Conservation (phyloP, 73 alveolate genomes). For the Tetrahymena thermophila region DNA sequence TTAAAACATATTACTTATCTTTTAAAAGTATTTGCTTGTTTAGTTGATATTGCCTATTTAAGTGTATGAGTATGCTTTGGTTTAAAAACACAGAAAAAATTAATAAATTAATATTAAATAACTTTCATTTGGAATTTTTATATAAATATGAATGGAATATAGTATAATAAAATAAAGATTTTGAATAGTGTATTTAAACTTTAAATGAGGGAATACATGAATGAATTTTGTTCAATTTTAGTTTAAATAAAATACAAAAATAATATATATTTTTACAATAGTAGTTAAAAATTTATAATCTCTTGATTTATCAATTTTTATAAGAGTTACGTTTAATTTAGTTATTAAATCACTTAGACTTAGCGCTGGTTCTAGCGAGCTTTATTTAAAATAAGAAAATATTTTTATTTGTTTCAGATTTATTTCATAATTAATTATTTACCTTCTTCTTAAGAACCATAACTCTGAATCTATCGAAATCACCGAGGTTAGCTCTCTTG, state of each 20-base stretch:
- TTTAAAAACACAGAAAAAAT: too few species aligned
- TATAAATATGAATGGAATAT: background rate
- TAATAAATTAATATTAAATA: too few species aligned
- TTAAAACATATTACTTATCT: too few species aligned
- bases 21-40: too few species aligned
- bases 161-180: background rate
- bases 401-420: background rate
- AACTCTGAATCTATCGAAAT: slow-evolving; percentile 74
- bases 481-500: slow-evolving; percentile 69
- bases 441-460: slow-evolving; percentile 59
- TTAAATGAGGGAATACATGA: background rate
- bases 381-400: background rate
- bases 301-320: background rate
- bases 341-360: background rate
- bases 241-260: background rate
- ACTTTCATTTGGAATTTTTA: too few species aligned
- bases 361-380: slow-evolving; percentile 3
- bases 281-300: background rate
- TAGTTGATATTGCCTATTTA: too few species aligned
- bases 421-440: background rate
- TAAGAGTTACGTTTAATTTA: background rate
- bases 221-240: background rate
- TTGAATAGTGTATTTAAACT: background rate
- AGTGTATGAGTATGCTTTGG: too few species aligned
- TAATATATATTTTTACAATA: background rate